These are phyloP conservation scores for Nicotiana tomentosiformis DNA, from an alignment of 257 asterid species.

Conservation along the genomic window DNA sequence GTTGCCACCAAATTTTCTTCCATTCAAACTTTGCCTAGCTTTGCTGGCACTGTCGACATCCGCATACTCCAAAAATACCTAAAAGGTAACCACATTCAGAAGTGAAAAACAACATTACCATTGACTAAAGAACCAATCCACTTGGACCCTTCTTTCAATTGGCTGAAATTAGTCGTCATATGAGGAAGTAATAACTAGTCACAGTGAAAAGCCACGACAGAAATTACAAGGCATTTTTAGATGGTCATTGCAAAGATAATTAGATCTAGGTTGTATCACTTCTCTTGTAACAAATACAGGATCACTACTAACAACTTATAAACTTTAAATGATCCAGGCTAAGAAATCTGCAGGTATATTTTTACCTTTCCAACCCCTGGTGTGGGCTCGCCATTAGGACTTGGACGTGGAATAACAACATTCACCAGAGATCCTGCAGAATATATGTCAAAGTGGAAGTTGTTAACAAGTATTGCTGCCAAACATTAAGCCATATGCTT, in stretches of 20 bases:
- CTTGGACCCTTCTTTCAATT: background rate
- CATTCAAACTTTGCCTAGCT: conserved; percentile 75
- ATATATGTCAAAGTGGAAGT: background rate
- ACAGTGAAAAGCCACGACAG: background rate
- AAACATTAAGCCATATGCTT: background rate
- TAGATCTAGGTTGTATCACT: background rate
- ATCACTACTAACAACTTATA: background rate
- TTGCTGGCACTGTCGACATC: conserved; percentile 71
- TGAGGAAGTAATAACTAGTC: background rate
- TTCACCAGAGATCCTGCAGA: conserved; percentile 73
- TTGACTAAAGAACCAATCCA: background rate
- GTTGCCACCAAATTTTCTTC: conserved; percentile 88
- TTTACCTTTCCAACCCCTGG: conserved; percentile 97
- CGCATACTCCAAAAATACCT: conserved; percentile 79
- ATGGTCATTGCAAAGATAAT: background rate
- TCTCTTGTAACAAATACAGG: background rate
- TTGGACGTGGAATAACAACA: conserved; percentile 79
- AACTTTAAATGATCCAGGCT: background rate
- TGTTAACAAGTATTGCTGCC: conserved; percentile 17
- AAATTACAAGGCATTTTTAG: background rate
- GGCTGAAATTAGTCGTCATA: background rate
- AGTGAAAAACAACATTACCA: background rate
- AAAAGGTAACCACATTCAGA: background rate
- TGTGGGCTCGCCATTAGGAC: conserved; percentile 48
- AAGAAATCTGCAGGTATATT: background rate